Percentiles rank a stretch among this genome's conserved stretches.
Conservation (phyloP, 257 asterid species). For the Nicotiana knightiana region DNA sequence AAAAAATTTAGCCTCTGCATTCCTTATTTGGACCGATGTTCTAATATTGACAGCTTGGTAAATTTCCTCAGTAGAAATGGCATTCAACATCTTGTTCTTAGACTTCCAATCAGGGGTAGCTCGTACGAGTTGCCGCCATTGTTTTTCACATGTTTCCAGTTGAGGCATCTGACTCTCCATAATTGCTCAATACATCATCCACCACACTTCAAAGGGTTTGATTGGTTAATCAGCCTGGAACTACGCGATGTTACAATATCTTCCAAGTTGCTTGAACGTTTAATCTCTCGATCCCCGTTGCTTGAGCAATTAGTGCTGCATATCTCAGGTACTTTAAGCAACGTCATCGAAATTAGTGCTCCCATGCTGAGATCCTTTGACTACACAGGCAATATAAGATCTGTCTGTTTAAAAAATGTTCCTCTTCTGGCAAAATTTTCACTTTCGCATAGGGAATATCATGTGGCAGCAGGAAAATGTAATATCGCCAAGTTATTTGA, state of each 20-base stretch:
- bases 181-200: neutral
- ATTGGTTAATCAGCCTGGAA: neutral
- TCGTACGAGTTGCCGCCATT: neutral
- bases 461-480: neutral
- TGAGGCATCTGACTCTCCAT: neutral
- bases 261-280: neutral
- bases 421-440: neutral
- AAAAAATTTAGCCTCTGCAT: conserved; percentile 13
- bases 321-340: neutral
- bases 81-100: conserved; percentile 3
- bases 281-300: neutral
- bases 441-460: neutral
- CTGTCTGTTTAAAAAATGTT: neutral
- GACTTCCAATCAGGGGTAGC: neutral
- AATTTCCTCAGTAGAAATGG: conserved; percentile 8
- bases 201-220: neutral
- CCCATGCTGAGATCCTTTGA: neutral
- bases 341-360: neutral
- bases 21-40: conserved; percentile 3
- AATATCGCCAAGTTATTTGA: neutral
- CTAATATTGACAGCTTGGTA: conserved; percentile 15
- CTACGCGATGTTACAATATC: neutral
- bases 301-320: neutral
- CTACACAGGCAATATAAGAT: neutral
- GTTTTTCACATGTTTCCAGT: neutral